Conservation (phyloP, 331 rosid species). For the Acacia pycnantha region DNA sequence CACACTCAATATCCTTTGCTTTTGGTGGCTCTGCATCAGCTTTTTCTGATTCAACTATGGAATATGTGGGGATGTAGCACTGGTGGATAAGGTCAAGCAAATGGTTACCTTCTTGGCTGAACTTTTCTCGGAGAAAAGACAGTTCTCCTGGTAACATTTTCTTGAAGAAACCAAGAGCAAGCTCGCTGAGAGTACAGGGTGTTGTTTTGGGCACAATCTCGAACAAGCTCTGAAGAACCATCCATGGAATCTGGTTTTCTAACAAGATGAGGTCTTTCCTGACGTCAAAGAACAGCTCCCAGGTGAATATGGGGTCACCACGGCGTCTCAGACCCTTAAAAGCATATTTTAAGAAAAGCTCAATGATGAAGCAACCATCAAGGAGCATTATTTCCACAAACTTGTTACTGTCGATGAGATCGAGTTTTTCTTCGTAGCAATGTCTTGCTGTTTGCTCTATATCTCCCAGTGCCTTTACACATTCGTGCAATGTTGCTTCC, state of each 20-base stretch:
- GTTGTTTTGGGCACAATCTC: slow-evolving; percentile 43
- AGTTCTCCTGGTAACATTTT: slow-evolving; percentile 39
- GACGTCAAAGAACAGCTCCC: slow-evolving; percentile 30
- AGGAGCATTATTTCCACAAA: slow-evolving; percentile 50
- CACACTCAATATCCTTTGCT: slow-evolving; percentile 20
- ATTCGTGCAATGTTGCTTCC: slow-evolving; percentile 35
- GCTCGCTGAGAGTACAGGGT: slow-evolving; percentile 41
- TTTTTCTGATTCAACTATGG: background rate
- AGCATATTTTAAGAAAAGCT: slow-evolving; percentile 48
- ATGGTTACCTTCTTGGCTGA: slow-evolving; percentile 52
- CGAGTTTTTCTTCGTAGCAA: slow-evolving; percentile 31
- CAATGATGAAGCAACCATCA: slow-evolving; percentile 66
- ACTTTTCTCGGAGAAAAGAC: slow-evolving; percentile 25
- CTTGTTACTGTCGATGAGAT: background rate
- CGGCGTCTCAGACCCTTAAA: slow-evolving; percentile 42
- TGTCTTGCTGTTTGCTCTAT: slow-evolving; percentile 44
- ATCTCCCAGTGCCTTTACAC: slow-evolving; percentile 39
- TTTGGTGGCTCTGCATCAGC: background rate
- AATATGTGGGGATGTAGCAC: slow-evolving; percentile 45
- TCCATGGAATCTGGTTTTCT: slow-evolving; percentile 64
- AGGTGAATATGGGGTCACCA: slow-evolving; percentile 47
- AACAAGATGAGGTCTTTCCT: slow-evolving; percentile 45
- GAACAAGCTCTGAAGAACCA: slow-evolving; percentile 46
- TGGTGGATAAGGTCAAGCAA: slow-evolving; percentile 53
- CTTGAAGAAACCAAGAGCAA: slow-evolving; percentile 48